Percentiles rank a stretch among this genome's conserved stretches.
phyloP scores from a whole-genome alignment of 108 stramenopile genomes.

The Epipyxis sp. region DNA sequence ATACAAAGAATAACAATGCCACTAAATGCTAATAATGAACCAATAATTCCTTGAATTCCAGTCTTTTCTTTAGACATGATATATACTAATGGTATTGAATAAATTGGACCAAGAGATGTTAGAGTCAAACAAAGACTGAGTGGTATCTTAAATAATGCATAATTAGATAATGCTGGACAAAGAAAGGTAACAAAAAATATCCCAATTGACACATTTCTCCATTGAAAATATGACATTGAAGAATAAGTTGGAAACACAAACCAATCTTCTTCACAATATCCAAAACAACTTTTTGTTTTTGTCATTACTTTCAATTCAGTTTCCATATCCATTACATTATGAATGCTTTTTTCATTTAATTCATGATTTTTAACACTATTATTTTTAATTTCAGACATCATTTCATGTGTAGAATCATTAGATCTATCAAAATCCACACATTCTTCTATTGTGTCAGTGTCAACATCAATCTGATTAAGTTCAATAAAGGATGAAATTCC shows the following conservation, averaged over 20 bases:
- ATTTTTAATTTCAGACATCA: too few species aligned
- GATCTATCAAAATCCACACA: conserved; percentile 52
- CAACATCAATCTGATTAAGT: neutral
- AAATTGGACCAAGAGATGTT: conserved; percentile 69
- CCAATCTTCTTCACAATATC: too few species aligned
- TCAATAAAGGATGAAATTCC: neutral
- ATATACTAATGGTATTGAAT: conserved; percentile 52
- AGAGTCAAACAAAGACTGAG: conserved; percentile 69
- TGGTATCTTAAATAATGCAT: conserved; percentile 74
- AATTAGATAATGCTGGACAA: conserved; percentile 69
- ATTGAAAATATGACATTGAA: conserved; percentile 49
- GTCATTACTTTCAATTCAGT: neutral
- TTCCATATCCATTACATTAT: too few species aligned
- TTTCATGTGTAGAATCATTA: too few species aligned
- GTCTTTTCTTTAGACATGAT: neutral
- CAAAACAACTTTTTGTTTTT: too few species aligned
- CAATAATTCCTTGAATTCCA: neutral
- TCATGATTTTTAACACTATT: too few species aligned
- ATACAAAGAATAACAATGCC: neutral
- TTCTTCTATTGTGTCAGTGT: conserved; percentile 33
- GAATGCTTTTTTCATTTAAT: too few species aligned
- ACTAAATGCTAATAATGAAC: neutral
- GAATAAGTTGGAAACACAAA: neutral
- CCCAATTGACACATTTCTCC: conserved; percentile 61
- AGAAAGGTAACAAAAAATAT: conserved; percentile 73